A percentile compares a stretch with the other conserved stretches of the same genome.
Evolutionary conservation across 2,329 filamentous ascomycete genomes (phyloP).

Genomic region (Claviceps purpurea): DNA sequence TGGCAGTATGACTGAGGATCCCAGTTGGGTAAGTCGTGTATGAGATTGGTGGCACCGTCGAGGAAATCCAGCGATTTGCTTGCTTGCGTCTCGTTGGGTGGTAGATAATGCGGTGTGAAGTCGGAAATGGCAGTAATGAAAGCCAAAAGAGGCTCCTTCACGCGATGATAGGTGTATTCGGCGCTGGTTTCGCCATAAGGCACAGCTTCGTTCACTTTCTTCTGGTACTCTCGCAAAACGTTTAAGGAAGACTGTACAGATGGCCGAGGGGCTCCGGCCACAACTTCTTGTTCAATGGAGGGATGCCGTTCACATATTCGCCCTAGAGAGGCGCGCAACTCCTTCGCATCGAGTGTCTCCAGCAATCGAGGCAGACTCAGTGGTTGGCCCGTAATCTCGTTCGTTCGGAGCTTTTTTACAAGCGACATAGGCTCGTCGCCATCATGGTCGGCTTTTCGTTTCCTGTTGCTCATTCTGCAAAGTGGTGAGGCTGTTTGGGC

Average conservation of each 20-base stretch:
- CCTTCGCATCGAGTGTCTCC: slow-evolving; percentile 78
- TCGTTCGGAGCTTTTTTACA: slow-evolving; percentile 47
- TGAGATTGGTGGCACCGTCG: slow-evolving; percentile 77
- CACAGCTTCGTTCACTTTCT: slow-evolving; percentile 62
- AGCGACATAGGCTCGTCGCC: slow-evolving; percentile 80
- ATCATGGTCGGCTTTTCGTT: slow-evolving; percentile 80
- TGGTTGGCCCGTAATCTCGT: slow-evolving; percentile 51
- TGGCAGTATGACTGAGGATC: slow-evolving; percentile 77
- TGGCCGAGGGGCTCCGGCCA: slow-evolving; percentile 73
- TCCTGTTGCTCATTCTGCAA: slow-evolving; percentile 44
- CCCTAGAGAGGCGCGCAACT: slow-evolving; percentile 76
- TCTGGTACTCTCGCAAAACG: slow-evolving; percentile 72
- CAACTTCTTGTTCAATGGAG: slow-evolving; percentile 72
- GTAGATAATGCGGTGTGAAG: slow-evolving; percentile 90
- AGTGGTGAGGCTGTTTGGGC: slow-evolving; percentile 27
- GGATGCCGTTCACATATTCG: slow-evolving; percentile 84
- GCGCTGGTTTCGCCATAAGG: slow-evolving; percentile 76
- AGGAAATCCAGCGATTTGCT: slow-evolving; percentile 75
- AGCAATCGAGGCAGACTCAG: slow-evolving; percentile 58
- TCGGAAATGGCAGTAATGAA: slow-evolving; percentile 84
- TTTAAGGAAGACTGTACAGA: slow-evolving; percentile 67
- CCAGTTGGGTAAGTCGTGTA: slow-evolving; percentile 85
- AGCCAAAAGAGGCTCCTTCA: slow-evolving; percentile 65
- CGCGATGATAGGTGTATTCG: slow-evolving; percentile 90
- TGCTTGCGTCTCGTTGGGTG: slow-evolving; percentile 77